These are phyloP conservation scores for Royoungia palumana DNA, from an alignment of 768 basidiomycete species.

Conservation along the genomic window DNA sequence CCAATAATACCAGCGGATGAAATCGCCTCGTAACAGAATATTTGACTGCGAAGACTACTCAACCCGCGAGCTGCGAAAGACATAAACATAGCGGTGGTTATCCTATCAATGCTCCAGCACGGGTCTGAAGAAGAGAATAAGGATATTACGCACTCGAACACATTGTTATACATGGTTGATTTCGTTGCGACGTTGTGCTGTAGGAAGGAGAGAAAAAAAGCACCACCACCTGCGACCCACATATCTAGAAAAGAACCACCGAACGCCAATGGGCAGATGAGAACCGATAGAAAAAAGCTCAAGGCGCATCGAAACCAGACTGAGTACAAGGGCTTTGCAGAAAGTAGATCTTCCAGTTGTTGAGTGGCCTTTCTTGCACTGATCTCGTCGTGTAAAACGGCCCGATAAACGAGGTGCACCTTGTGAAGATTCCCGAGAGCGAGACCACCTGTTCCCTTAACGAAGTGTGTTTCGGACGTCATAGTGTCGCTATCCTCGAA, in stretches of 20 bases:
- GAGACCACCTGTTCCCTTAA: conserved; percentile 74
- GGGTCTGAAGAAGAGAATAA: background rate
- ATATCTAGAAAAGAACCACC: conserved; percentile 83
- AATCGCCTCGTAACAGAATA: conserved; percentile 91
- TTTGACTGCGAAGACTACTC: conserved; percentile 68
- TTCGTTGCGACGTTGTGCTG: conserved; percentile 73
- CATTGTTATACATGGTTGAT: conserved; percentile 81
- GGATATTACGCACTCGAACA: conserved; percentile 66
- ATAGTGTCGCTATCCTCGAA: conserved; percentile 90
- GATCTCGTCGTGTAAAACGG: conserved; percentile 89
- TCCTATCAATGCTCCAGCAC: conserved; percentile 43
- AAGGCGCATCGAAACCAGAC: conserved; percentile 59
- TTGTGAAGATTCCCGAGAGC: conserved; percentile 82
- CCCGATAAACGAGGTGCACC: conserved; percentile 80
- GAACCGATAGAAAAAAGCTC: conserved; percentile 65
- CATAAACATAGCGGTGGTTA: conserved; percentile 76
- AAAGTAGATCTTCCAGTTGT: conserved; percentile 60
- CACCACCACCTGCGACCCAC: conserved; percentile 73
- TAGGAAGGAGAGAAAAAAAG: conserved; percentile 63
- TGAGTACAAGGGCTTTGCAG: conserved; percentile 62
- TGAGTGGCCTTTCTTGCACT: conserved; percentile 73
- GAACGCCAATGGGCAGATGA: conserved; percentile 85
- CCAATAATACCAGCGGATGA: conserved; percentile 85
- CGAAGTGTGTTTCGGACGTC: conserved; percentile 84
- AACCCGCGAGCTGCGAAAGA: conserved; percentile 80